These are phyloP conservation scores for Scenedesmus sp. DNA, from an alignment of 163 green algal genomes.

Conservation along the genomic window DNA sequence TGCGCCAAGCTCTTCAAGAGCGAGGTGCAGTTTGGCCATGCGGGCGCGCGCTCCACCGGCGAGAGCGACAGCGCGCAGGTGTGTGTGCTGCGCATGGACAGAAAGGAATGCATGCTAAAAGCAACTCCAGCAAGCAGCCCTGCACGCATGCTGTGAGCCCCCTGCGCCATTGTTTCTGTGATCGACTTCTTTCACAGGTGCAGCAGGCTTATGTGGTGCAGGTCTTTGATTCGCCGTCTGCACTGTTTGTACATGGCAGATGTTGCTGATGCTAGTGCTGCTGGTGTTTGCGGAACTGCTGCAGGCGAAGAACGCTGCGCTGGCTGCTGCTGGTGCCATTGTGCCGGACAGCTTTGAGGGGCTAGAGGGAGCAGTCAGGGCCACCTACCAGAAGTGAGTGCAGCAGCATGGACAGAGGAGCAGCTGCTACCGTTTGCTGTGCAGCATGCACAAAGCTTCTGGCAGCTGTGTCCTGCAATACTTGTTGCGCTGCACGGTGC, in stretches of 20 bases:
- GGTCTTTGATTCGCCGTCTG: background rate
- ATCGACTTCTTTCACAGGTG: background rate
- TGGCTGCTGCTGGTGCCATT: constrained; percentile 87
- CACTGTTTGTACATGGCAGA: background rate
- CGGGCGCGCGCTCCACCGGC: constrained; percentile 85
- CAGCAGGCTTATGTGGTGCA: constrained; percentile 56
- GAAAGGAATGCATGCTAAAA: background rate
- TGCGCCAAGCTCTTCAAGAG: constrained; percentile 96
- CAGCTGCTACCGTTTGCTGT: no score
- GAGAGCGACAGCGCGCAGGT: constrained; percentile 84
- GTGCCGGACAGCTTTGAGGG: constrained; percentile 95
- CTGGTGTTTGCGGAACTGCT: background rate
- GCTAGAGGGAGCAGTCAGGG: constrained; percentile 83
- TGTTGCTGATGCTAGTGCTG: background rate
- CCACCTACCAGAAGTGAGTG: constrained; percentile 41
- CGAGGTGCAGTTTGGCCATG: constrained; percentile 98
- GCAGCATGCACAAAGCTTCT: no score
- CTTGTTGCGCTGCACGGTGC: no score
- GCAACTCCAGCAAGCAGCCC: no score
- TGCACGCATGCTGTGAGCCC: no score
- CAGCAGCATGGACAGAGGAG: background rate
- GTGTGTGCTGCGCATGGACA: background rate
- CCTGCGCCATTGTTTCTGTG: no score
- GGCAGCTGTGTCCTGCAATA: no score
- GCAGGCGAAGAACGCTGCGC: constrained; percentile 92